A percentile compares a stretch with the other conserved stretches of the same genome.
Evolutionary conservation across 2,329 filamentous ascomycete species (phyloP).

Genomic region (Pseudogymnoascus sp.): DNA sequence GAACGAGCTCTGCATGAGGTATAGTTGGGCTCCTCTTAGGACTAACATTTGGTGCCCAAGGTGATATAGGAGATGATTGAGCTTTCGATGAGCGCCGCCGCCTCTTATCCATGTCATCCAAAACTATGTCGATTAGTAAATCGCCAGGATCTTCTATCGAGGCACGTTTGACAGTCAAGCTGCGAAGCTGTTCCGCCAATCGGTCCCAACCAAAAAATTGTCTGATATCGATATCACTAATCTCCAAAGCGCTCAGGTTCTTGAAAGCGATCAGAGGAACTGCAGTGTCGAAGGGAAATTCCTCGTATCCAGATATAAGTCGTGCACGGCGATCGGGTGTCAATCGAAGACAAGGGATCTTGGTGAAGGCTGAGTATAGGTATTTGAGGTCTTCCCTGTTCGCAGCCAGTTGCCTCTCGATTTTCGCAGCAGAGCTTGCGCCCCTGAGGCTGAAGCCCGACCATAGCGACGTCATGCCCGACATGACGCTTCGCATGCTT

Average conservation of each 20-base stretch:
- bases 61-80: conserved; percentile 68
- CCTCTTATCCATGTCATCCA: conserved; percentile 93
- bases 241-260: conserved; percentile 87
- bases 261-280: conserved; percentile 97
- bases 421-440: conserved; percentile 70
- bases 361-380: conserved; percentile 95
- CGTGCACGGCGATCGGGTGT: conserved; percentile 89
- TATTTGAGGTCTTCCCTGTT: conserved; percentile 86
- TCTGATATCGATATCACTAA: conserved; percentile 90
- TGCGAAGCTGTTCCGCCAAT: conserved; percentile 82
- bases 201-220: conserved; percentile 98
- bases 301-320: conserved; percentile 87
- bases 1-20: conserved; percentile 57
- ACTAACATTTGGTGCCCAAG: conserved; percentile 52
- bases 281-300: conserved; percentile 95
- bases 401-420: conserved; percentile 81
- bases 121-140: conserved; percentile 81
- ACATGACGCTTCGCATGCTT: conserved; percentile 95
- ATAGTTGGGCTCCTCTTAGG: conserved; percentile 55
- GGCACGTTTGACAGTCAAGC: conserved; percentile 79
- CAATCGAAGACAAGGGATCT: conserved; percentile 84
- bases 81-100: conserved; percentile 80
- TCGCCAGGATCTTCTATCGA: conserved; percentile 85
- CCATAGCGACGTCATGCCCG: conserved; percentile 91
- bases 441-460: conserved; percentile 76